Conservation (phyloP, 129 eudicot species). For the Flaveria trinervia region DNA sequence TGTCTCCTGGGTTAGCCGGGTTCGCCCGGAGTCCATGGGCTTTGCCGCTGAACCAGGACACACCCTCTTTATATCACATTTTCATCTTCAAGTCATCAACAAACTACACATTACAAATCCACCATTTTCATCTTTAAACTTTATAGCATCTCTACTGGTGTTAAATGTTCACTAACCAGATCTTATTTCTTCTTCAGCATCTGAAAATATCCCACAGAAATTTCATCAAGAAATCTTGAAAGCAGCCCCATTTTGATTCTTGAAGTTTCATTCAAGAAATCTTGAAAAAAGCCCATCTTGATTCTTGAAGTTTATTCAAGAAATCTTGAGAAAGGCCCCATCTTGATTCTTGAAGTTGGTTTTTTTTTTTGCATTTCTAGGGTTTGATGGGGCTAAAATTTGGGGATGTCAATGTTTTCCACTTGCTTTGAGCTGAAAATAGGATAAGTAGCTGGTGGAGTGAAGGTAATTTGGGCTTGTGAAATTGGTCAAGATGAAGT, state of each 20-base stretch:
- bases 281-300: conserved; percentile 4
- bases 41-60: conserved; percentile 89
- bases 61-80: conserved; percentile 45
- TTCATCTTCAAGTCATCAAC: conserved; percentile 27
- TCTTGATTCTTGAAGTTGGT: conserved; percentile 24
- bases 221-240: conserved; percentile 27
- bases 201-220: conserved; percentile 40
- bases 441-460: conserved; percentile 14
- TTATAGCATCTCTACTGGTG: conserved; percentile 27
- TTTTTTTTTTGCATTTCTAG: conserved; percentile 40
- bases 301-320: conserved; percentile 39
- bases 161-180: conserved; percentile 43
- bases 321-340: conserved; percentile 26
- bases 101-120: background rate
- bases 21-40: conserved; percentile 80
- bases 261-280: conserved; percentile 23
- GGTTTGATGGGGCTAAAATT: conserved; percentile 27
- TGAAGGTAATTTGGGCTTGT: conserved; percentile 22
- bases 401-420: conserved; percentile 31
- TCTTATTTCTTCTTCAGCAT: conserved; percentile 45
- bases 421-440: conserved; percentile 42
- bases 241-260: conserved; percentile 17
- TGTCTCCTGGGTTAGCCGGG: conserved; percentile 89
- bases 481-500: conserved; percentile 70
- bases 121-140: background rate